Evolutionary conservation across 2,329 filamentous ascomycete species (phyloP), one percentile per base, ranked within the genome.

Genomic region (Botrytis sinoallii): DNA sequence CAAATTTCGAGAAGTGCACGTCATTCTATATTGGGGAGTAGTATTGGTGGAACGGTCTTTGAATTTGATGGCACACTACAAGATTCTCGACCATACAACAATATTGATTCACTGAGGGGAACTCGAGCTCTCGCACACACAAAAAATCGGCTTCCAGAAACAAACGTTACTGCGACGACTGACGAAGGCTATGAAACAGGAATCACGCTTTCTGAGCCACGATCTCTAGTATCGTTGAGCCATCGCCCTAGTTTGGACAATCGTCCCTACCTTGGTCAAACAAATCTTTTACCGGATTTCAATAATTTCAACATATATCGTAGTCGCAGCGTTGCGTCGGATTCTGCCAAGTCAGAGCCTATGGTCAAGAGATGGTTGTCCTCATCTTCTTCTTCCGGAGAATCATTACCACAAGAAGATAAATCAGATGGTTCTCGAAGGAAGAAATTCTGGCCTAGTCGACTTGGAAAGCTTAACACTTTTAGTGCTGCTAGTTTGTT

Each of bases 291-390:
- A 32, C 60, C 29, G 35, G 57, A 74, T 32, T 40, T 66, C 32
- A 52, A 55, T 20, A 59, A 60, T 60, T 68, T 60, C 16, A 44
- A 72, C 20, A 68, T 72, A 40, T 68, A 60, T 59, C 46, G 52
- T 35, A 72, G 48, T 60, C 38, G 63, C 32, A 67, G 63, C 42
- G 6, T 72, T n/a, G 25, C 63, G 12, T 48, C 63, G 1, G 6
- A 72, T 55, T 46, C 29, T 38, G 44, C 29, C 63, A 72, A 60
- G 25, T 67, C 63, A 72, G 52, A 72, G 38, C 48, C 70, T 68
- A 40, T 38, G 16, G 48, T 60, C 29, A 55, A 72, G 46, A 29
- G 70, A 22, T 68, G 63, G 52, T 22, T 72, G 32, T 59, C 61
- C 10, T 52, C 40, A 4, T 72, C 61, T 18, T 64, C 69, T 66